Percentiles rank a stretch among this genome's conserved stretches.
phyloP scores from a whole-genome alignment of 768 basidiomycete species.

The Boletus rex-veris region DNA sequence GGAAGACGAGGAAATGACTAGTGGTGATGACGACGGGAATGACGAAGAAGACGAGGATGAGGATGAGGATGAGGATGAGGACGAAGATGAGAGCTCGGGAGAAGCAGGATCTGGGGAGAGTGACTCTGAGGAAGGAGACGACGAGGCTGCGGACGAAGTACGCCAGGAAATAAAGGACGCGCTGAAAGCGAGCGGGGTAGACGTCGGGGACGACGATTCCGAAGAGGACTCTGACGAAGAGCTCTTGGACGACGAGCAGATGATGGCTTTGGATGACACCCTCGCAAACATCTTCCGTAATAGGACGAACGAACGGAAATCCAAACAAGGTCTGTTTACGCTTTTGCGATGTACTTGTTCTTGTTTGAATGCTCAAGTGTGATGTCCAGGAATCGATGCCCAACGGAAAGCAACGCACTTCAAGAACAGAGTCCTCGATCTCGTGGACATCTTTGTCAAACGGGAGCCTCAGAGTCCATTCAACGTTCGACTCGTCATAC shows the following conservation, averaged over 20 bases:
- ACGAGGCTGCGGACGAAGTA: constrained; percentile 48
- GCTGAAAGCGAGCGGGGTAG: constrained; percentile 55
- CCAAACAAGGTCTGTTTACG: constrained; percentile 55
- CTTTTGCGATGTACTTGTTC: not conserved
- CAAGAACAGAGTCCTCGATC: constrained; percentile 92
- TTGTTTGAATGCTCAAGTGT: not conserved
- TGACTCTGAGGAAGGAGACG: constrained; percentile 48
- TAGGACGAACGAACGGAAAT: constrained; percentile 56
- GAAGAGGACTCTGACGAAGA: constrained; percentile 58
- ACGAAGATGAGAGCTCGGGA: constrained; percentile 32
- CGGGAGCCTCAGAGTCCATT: constrained; percentile 74
- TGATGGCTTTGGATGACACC: constrained; percentile 94
- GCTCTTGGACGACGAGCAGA: constrained; percentile 93
- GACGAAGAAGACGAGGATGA: too few species aligned
- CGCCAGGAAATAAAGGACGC: constrained; percentile 65
- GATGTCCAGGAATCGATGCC: constrained; percentile 50
- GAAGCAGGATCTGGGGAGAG: constrained; percentile 34
- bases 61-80: constrained; percentile 38
- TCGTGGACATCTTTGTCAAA: constrained; percentile 83
- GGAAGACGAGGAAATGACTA: constrained; percentile 42
- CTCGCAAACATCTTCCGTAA: constrained; percentile 83
- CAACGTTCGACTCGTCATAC: constrained; percentile 62
- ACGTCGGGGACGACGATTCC: constrained; percentile 49
- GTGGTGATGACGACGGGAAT: constrained; percentile 20
- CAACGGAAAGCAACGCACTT: constrained; percentile 92